Base-by-base conservation (phyloP, 768 basidiomycete genomes). In the Candolleomyces aberdarensis region DNA sequence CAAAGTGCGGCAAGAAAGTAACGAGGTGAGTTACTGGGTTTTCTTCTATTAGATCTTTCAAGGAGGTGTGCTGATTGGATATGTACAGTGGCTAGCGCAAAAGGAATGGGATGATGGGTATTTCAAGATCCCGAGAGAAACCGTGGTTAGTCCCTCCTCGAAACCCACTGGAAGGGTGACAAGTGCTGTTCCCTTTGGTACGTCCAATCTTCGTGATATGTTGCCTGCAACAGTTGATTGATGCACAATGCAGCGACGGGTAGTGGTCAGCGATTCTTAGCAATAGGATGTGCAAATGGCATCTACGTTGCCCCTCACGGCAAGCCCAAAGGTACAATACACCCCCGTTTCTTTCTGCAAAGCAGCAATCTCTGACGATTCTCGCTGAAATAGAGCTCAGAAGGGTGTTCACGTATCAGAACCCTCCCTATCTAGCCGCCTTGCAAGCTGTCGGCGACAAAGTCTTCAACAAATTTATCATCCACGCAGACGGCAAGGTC, bases 181-280 rank as follows among this genome's bases (percentile, higher is more conserved):
- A 5, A 78, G 79, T 62, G 89, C 84, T 32, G 82, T 83, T 22
- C 78, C 87, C 17, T 89, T 93, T 65, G 67, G 92, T 93, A 61
- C 64, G 84, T 74, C 7, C 10, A 13, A 22, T 17, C 4, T n/a
- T n/a, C 55, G 31, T 58, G 49, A 60, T 20, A n/a, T 20, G 29
- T 41, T 31, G 26, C 40, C 61, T 19, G 31, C 6, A n/a, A 59
- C 44, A 11, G 36, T 50, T 50, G 40, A 52, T 65, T 89, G 87
- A 69, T 39, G 77, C 75, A 32, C 79, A 77, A 0, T 80, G 79
- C 8, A 82, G 80, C 64, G 79, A 75, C 60, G 9, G 4, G 9
- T 8, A 41, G 26, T 19, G 60, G 56, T 19, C 39, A 56, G 3
- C 41, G 60, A 54, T 88, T 84, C 58, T 69, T 94, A 61, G 89